Base-by-base conservation (phyloP, 2,329 filamentous ascomycete species). In the Monosporascus cannonballus region DNA sequence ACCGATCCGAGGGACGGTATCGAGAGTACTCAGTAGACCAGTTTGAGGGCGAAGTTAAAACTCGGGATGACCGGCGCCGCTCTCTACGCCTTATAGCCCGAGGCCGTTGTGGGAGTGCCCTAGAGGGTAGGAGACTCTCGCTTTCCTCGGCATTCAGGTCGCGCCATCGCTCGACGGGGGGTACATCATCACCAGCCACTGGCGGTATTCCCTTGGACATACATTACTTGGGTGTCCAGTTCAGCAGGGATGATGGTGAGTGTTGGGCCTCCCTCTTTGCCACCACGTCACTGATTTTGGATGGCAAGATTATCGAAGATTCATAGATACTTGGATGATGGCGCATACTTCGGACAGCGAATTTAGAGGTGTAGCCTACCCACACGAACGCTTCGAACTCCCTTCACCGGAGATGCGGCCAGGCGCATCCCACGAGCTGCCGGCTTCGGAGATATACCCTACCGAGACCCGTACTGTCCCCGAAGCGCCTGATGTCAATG, bases 161-260 rank as follows among this genome's bases (percentile, higher is more conserved):
- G 6, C 55, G 55, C 14, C 51, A 48, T 6, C 47, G 49, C 48
- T 49, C 47, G 1, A 38, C 41, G 6, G 38, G 25, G n/a, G 30
- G 34, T 53, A 53, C 55, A 4, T 55, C 58, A 2, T 58, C 56
- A 20, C 57, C 60, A 25, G 50, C 60, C 39, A 24, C 39, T 9
- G 18, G 42, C 25, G 57, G 55, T 14, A 61, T 53, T 41, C 57
- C 64, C 3, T 59, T 73, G 17, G 74, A 77, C 53, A 75, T 79
- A 48, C 71, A 73, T 48, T 75, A 78, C 61, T 66, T 79, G 27
- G 73, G 73, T 6, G 71, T 79, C 44, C 76, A 79, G 50, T 79
- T 79, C 56, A 77, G 72, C 42, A 69, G 72, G 44, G 67, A 71
- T 27, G 71, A 75, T 59, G 76, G 76, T 78, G 65, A 63, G 67